Evolutionary conservation across 345 rosid genomes (phyloP).

Genomic region (Bretschneidera sinensis): DNA sequence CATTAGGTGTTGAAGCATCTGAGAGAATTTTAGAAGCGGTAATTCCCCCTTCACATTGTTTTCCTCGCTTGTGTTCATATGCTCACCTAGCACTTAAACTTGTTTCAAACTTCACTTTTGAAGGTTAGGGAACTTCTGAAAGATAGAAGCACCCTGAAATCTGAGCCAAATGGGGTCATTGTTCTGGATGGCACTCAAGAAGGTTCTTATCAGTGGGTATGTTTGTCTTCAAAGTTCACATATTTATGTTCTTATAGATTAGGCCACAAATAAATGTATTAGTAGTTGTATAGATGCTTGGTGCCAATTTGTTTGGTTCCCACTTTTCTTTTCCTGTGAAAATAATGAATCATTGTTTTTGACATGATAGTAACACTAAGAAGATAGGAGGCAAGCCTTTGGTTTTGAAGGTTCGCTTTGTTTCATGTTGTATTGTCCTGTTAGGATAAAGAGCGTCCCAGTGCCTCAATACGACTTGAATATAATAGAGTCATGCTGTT

Average conservation of each 20-base stretch:
- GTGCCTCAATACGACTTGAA: neutral
- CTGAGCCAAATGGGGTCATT: constrained; percentile 53
- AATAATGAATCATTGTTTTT: no score
- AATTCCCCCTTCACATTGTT: constrained; percentile 15
- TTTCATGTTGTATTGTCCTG: no score
- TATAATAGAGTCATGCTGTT: no score
- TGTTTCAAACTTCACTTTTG: constrained; percentile 18
- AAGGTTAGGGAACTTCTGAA: constrained; percentile 86
- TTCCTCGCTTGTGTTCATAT: constrained; percentile 12
- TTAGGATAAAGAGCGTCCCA: no score
- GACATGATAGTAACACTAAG: no score
- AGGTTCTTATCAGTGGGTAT: constrained; percentile 98
- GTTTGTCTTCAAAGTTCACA: constrained; percentile 17
- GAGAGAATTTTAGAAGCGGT: constrained; percentile 85
- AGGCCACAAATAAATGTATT: no score
- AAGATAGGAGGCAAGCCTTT: no score
- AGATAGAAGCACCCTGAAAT: constrained; percentile 69
- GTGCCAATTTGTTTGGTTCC: no score
- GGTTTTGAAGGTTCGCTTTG: no score
- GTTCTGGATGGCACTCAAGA: constrained; percentile 96
- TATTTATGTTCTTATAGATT: neutral
- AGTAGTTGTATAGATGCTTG: no score
- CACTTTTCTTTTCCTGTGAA: no score
- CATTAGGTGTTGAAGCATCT: constrained; percentile 72
- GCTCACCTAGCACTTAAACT: constrained; percentile 14